A percentile compares a stretch with the other conserved stretches of the same genome.
phyloP scores from a whole-genome alignment of 2,329 filamentous ascomycete species.

The Davidsoniella neocaledoniae region DNA sequence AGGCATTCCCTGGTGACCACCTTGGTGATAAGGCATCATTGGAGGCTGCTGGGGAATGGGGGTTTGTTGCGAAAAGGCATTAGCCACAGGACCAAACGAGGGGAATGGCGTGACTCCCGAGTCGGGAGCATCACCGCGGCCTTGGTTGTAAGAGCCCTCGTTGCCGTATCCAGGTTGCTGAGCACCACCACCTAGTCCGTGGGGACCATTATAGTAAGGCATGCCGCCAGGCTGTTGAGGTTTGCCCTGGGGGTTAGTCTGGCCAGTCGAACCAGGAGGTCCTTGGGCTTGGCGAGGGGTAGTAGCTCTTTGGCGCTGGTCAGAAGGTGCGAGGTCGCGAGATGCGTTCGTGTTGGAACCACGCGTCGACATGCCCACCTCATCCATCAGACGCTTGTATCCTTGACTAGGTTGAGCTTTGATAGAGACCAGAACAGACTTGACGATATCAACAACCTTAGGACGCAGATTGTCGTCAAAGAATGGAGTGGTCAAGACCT shows the following conservation, averaged over 20 bases:
- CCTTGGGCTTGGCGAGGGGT: conserved; percentile 36
- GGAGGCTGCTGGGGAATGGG: conserved; percentile 27
- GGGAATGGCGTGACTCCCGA: conserved; percentile 29
- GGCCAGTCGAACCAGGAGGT: conserved; percentile 25
- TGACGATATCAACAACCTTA: conserved; percentile 83
- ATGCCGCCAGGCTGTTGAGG: conserved; percentile 17
- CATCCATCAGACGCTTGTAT: conserved; percentile 97
- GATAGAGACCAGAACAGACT: conserved; percentile 71
- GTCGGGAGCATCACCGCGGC: conserved; percentile 31
- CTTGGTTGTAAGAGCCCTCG: conserved; percentile 33
- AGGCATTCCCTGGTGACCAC: conserved; percentile 41
- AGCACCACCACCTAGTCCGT: background rate
- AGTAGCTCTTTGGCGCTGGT: conserved; percentile 37
- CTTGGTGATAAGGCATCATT: conserved; percentile 31
- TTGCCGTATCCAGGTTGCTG: conserved; percentile 22
- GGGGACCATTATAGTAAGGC: conserved; percentile 34
- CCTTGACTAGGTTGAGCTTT: conserved; percentile 90
- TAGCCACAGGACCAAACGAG: conserved; percentile 31
- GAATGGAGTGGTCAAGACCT: conserved; percentile 93
- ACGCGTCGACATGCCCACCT: conserved; percentile 72
- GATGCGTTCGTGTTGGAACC: conserved; percentile 26
- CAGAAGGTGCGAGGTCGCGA: conserved; percentile 27
- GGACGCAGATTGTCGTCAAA: conserved; percentile 80
- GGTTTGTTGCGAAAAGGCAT: conserved; percentile 33
- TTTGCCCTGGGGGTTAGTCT: conserved; percentile 17